Conservation (phyloP, 2,329 filamentous ascomycete genomes). For the Myriosclerotinia curreyana region DNA sequence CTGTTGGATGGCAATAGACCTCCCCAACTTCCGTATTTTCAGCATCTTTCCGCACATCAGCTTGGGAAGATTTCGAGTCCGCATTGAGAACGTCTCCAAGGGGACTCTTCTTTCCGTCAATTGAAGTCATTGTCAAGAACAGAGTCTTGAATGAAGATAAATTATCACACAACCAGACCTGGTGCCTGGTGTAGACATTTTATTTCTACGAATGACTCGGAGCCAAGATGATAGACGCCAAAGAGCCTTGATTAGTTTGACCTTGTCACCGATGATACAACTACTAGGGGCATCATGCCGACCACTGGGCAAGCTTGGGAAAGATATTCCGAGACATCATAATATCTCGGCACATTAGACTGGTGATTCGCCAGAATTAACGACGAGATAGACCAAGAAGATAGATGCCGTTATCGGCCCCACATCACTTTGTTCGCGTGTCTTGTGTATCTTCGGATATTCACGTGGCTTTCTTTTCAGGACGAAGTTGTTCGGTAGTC, state of each 20-base stretch:
- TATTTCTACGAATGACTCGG: background rate
- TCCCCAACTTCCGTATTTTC: conserved; percentile 6
- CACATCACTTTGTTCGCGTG: too few relatives aligned
- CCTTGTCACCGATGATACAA: background rate
- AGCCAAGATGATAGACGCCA: background rate
- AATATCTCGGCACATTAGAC: background rate
- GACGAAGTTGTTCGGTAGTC: too few relatives aligned
- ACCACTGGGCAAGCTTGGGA: conserved; percentile 5
- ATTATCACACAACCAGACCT: background rate
- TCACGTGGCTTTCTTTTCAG: background rate
- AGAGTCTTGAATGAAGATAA: background rate
- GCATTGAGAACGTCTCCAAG: background rate
- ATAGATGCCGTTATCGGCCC: background rate
- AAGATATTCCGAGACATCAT: background rate
- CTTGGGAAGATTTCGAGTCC: background rate
- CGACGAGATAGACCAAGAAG: background rate
- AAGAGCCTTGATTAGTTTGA: background rate
- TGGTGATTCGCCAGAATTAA: conserved; percentile 2
- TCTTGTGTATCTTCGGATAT: background rate
- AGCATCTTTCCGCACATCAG: background rate
- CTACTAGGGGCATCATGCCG: background rate
- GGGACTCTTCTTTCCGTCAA: background rate
- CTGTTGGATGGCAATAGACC: background rate
- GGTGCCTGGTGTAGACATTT: background rate
- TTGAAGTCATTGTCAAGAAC: background rate